A percentile compares a stretch with the other conserved stretches of the same genome.
These are phyloP conservation scores for Silene conica DNA, from an alignment of 148 eudicot genomes.

Conservation along the genomic window DNA sequence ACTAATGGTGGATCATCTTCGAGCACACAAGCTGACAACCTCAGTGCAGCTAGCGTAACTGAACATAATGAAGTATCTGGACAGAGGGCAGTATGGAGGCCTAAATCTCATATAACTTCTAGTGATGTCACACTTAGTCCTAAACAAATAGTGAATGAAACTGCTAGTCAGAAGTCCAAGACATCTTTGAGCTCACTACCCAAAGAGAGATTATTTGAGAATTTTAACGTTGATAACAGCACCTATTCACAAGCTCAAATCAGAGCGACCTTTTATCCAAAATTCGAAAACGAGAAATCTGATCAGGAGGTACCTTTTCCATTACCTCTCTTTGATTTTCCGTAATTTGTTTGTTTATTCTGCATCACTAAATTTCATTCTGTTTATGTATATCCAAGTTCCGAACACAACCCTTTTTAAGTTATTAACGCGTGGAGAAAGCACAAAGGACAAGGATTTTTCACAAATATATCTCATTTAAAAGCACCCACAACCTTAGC, in stretches of 20 bases:
- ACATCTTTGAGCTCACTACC: conserved; percentile 35
- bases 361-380: neutral
- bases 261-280: conserved; percentile 93
- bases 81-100: conserved; percentile 47
- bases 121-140: conserved; percentile 33
- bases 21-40: conserved; percentile 18
- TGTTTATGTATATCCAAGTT: neutral
- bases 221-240: conserved; percentile 64
- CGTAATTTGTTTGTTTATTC: neutral
- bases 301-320: conserved; percentile 77
- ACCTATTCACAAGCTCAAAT: conserved; percentile 76
- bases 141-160: conserved; percentile 22
- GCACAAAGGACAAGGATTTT: neutral
- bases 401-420: neutral
- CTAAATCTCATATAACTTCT: conserved; percentile 51
- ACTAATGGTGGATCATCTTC: conserved; percentile 33
- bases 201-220: conserved; percentile 47
- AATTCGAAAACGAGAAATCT: conserved; percentile 97
- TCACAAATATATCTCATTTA: neutral
- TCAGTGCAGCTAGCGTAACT: conserved; percentile 29
- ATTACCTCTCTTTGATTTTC: neutral
- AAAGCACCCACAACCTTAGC: neutral
- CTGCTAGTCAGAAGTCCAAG: conserved; percentile 24
- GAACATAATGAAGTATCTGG: conserved; percentile 33
- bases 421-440: neutral